Base-by-base conservation (phyloP, 768 basidiomycete genomes). In the Rhodotorula toruloides region DNA sequence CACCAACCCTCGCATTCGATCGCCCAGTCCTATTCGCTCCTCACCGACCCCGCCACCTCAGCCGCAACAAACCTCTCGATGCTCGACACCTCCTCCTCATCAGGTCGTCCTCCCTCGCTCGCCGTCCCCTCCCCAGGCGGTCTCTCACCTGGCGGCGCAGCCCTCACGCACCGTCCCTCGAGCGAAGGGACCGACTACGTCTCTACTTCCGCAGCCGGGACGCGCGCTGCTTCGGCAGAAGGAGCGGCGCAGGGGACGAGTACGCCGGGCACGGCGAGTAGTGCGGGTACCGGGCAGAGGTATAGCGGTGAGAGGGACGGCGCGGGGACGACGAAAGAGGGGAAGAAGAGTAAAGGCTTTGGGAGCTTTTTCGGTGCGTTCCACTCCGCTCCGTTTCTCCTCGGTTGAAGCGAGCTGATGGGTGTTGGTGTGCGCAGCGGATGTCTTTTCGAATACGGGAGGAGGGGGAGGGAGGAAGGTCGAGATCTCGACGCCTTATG, bases 401-500 rank as follows among this genome's bases (percentile, higher is more conserved):
- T 34, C 22, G 25, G 1, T n/a, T 14, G 27, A 16, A 13, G 48
- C 25, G 13, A 2, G 29, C 47, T 48, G 29, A 48, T 29, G 7
- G n/a, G n/a, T 29, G 14, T 2, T 29, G 6, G 19, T 40, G 9
- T 31, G 13, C 25, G n/a, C 46, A 67, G 71, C 65, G 22, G 74
- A 75, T 57, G 65, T 74, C 2, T 70, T 75, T 19, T 70, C 71
- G 13, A 53, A 48, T 39, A 48, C 63, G 40, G 40, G 53, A 1
- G 52, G 63, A 29, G 55, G 63, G 16, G 63, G 59, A 2, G 50
- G 52, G 31, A 76, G 74, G 72, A 74, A 77, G 56, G 75, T 78
- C 29, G 91, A 94, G 79, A 98, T 99, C 81, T 91, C 90, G 77
- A 93, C 92, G 0, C 96, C 96, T 0, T 98, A 94, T 77, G 96